Conservation (phyloP, 2,329 filamentous ascomycete species). For the Cryphonectria carpinicola region DNA sequence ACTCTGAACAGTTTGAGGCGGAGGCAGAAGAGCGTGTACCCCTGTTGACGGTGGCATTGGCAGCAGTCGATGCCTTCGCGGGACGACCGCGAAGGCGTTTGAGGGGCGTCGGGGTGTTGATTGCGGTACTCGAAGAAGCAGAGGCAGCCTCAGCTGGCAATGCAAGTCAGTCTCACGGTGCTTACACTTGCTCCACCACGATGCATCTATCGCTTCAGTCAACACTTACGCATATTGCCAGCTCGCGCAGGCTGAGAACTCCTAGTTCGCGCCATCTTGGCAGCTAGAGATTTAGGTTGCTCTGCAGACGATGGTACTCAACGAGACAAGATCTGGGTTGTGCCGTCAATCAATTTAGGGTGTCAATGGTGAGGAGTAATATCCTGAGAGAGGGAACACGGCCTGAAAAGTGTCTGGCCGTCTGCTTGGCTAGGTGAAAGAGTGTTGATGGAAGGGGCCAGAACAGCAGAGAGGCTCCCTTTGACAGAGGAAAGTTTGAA, state of each 20-base stretch:
- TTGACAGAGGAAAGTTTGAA: background rate
- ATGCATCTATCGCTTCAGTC: background rate
- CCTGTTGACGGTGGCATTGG: constrained; percentile 29
- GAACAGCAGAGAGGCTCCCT: background rate
- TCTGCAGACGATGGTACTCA: background rate
- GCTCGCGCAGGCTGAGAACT: constrained; percentile 12
- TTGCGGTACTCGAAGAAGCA: constrained; percentile 4
- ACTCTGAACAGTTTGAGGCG: constrained; percentile 40
- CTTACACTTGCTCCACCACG: background rate
- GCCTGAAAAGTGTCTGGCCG: background rate
- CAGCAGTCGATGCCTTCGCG: constrained; percentile 31
- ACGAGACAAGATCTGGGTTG: background rate
- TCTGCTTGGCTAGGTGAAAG: background rate
- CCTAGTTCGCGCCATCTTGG: constrained; percentile 25
- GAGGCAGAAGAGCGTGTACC: constrained; percentile 42
- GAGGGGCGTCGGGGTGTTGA: constrained; percentile 14
- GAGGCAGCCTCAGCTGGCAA: constrained; percentile 14
- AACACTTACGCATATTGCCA: constrained; percentile 17
- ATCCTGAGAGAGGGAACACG: background rate
- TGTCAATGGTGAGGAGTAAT: background rate
- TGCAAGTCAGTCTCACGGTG: constrained; percentile 8
- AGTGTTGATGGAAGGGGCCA: background rate
- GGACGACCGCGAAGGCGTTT: constrained; percentile 39
- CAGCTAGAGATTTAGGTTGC: background rate
- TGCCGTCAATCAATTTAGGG: background rate